Evolutionary conservation across 2,329 filamentous ascomycete species (phyloP).

Genomic region (Didymella segeticola): DNA sequence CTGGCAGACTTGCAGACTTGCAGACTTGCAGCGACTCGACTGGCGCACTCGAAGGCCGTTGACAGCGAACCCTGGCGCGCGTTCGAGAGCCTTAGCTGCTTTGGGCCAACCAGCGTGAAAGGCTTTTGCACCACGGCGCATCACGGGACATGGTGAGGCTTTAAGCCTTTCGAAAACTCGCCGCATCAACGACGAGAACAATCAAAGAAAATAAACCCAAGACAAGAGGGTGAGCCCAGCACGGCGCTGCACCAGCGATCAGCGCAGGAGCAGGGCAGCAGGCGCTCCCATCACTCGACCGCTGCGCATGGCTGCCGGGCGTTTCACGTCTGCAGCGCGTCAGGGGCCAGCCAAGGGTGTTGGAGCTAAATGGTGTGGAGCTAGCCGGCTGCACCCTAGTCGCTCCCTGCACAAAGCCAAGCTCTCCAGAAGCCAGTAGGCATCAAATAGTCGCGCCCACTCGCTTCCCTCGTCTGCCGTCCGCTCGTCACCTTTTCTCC

Average conservation of each 20-base stretch:
- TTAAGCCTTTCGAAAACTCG: background rate
- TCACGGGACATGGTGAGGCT: background rate
- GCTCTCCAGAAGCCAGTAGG: slow-evolving; percentile 20
- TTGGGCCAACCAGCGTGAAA: background rate
- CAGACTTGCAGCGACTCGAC: slow-evolving; percentile 3
- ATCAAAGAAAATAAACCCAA: background rate
- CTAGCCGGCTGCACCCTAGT: slow-evolving; percentile 22
- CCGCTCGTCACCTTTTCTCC: slow-evolving; percentile 51
- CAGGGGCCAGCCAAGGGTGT: slow-evolving; percentile 7
- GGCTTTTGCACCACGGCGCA: background rate
- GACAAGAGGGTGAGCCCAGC: background rate
- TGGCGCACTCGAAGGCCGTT: background rate
- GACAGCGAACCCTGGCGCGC: slow-evolving; percentile 9
- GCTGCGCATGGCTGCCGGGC: slow-evolving; percentile 32
- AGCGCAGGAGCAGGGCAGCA: slow-evolving; percentile 29
- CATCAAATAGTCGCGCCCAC: slow-evolving; percentile 28
- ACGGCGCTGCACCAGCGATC: slow-evolving; percentile 5
- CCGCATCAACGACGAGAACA: too few relatives aligned
- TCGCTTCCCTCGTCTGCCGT: slow-evolving; percentile 64
- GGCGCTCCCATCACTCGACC: slow-evolving; percentile 17
- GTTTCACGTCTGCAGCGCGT: slow-evolving; percentile 30
- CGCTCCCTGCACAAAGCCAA: slow-evolving; percentile 19
- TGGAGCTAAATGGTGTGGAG: too few relatives aligned
- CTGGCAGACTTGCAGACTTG: too few relatives aligned
- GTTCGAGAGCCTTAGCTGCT: background rate